phyloP scores from a whole-genome alignment of 768 basidiomycete species.

The Suillus bovinus region DNA sequence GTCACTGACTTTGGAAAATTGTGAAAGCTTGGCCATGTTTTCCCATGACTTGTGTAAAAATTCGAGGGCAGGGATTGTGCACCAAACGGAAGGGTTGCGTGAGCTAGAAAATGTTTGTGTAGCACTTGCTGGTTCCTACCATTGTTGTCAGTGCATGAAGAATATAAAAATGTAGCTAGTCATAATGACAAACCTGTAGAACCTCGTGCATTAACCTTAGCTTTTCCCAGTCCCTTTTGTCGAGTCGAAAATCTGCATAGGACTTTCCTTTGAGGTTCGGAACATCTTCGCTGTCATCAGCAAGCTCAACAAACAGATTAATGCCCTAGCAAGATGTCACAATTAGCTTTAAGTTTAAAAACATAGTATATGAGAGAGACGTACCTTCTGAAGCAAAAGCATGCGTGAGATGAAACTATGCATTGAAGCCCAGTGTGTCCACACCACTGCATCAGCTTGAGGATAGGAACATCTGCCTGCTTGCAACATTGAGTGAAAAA shows the following conservation, averaged over 20 bases:
- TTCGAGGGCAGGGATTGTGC: not conserved
- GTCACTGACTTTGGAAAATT: not conserved
- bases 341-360: not conserved
- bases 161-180: not conserved
- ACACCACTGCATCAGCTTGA: no score
- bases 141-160: not conserved
- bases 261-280: constrained; percentile 26
- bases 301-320: constrained; percentile 19
- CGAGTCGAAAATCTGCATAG: constrained; percentile 28
- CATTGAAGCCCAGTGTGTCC: no score
- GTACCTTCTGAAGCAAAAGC: no score
- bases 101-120: not conserved
- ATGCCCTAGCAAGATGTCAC: not conserved
- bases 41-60: not conserved
- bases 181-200: constrained; percentile 19
- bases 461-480: no score
- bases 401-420: not conserved
- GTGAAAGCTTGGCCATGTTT: not conserved
- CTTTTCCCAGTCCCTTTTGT: constrained; percentile 25
- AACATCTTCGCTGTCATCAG: constrained; percentile 25
- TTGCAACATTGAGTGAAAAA: no score
- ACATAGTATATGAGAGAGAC: no score
- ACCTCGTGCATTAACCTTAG: constrained; percentile 25
- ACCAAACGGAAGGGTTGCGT: not conserved
- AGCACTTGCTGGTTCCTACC: not conserved